Evolutionary conservation across 2,329 filamentous ascomycete species (phyloP).

Genomic region (Calonectria pseudoturangicola): DNA sequence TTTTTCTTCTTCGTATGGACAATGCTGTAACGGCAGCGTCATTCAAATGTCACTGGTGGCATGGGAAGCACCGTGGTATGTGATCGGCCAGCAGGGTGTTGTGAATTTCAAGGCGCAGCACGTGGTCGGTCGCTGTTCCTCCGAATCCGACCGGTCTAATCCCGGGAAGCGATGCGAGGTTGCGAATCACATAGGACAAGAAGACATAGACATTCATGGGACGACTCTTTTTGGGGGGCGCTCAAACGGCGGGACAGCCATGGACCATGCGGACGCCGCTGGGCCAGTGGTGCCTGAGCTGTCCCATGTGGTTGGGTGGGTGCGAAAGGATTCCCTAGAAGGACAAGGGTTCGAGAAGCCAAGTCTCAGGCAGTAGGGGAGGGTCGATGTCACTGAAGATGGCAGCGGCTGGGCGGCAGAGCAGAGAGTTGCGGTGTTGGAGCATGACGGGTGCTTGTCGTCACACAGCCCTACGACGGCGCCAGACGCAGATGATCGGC

Average conservation of each 20-base stretch:
- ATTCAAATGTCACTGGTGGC: not conserved
- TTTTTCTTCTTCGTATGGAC: conserved; percentile 14
- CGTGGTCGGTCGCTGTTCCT: conserved; percentile 11
- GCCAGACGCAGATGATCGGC: conserved; percentile 49
- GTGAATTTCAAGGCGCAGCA: conserved; percentile 30
- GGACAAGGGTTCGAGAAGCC: conserved; percentile 29
- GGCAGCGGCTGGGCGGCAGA: conserved; percentile 19
- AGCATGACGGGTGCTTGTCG: conserved; percentile 47
- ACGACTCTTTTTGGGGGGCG: not conserved
- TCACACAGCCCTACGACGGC: conserved; percentile 58
- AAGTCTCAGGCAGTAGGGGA: conserved; percentile 8
- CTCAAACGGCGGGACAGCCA: conserved; percentile 11
- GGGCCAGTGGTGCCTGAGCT: conserved; percentile 37
- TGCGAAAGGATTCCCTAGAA: conserved; percentile 31
- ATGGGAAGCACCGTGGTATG: conserved; percentile 4
- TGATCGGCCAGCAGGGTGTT: conserved; percentile 26
- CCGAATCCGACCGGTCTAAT: conserved; percentile 10
- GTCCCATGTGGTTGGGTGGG: conserved; percentile 39
- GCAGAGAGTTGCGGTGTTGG: conserved; percentile 22
- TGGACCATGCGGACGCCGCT: conserved; percentile 35
- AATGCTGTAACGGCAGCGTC: not conserved
- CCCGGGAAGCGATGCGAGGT: conserved; percentile 17
- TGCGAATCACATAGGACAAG: conserved; percentile 7
- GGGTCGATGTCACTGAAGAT: conserved; percentile 29
- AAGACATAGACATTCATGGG: not conserved